Conservation (phyloP, 108 stramenopile species). For the Nitzschia sp. region DNA sequence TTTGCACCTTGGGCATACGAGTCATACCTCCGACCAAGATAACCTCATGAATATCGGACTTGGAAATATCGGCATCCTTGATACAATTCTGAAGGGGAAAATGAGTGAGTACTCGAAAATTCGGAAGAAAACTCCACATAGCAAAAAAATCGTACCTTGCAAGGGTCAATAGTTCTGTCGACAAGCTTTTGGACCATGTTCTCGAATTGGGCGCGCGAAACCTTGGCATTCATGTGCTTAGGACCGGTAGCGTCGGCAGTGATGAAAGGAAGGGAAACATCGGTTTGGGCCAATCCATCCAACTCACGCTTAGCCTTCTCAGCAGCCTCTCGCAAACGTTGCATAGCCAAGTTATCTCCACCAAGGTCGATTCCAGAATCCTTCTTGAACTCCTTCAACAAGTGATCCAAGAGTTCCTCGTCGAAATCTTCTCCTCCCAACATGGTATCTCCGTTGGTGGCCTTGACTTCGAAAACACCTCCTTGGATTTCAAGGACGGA, state of each 20-base stretch:
- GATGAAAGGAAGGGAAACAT: slow-evolving; percentile 98
- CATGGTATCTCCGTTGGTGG: slow-evolving; percentile 99
- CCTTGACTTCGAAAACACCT: slow-evolving; percentile 99
- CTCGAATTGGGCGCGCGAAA: slow-evolving; percentile 95
- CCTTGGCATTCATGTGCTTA: slow-evolving; percentile 96
- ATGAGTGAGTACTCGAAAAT: neutral
- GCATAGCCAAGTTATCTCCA: slow-evolving; percentile 96
- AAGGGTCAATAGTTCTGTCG: slow-evolving; percentile 93
- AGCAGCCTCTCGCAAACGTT: slow-evolving; percentile 97
- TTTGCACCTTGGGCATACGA: slow-evolving; percentile 99
- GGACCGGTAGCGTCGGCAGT: slow-evolving; percentile 98
- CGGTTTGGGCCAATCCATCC: slow-evolving; percentile 98
- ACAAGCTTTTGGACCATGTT: slow-evolving; percentile 90
- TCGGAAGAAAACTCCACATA: neutral
- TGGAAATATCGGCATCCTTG: slow-evolving; percentile 92
- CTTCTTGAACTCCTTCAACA: slow-evolving; percentile 93
- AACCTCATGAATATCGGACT: slow-evolving; percentile 94
- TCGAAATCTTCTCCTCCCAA: slow-evolving; percentile 99
- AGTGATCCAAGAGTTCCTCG: slow-evolving; percentile 89
- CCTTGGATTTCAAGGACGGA: slow-evolving; percentile 98
- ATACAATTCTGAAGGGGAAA: slow-evolving; percentile 66
- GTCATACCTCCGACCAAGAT: slow-evolving; percentile 99
- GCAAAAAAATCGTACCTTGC: slow-evolving; percentile 64
- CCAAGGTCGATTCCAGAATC: slow-evolving; percentile 89
- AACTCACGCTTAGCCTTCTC: slow-evolving; percentile 99